Base-by-base conservation (phyloP, 495 filamentous ascomycete species). In the Filosporella fistucella region DNA sequence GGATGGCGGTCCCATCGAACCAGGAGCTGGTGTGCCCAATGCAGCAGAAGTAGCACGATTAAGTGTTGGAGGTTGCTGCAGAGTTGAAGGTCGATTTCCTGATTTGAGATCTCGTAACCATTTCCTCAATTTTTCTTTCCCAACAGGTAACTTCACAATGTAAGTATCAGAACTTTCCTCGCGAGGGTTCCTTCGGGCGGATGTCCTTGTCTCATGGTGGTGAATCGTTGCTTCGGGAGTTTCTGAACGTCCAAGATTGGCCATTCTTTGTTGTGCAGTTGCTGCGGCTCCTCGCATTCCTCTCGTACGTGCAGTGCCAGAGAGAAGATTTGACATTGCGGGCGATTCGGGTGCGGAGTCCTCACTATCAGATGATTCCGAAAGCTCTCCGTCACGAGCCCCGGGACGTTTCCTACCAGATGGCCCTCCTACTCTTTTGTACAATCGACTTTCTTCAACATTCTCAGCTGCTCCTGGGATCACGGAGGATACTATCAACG, bases 301-400 rank as follows among this genome's bases (percentile, higher is more conserved):
- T 63, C 90, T 74, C n/a, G 87, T 94, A 51, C 90, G 79, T 24
- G 88, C 82, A 12, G 89, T 94, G 18, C 88, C 89, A 49, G 83
- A 72, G 10, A 85, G 68, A 41, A 88, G 75, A 47, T 85, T 73
- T 28, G 74, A 71, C 49, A 85, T 79, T 45, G 88, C 89, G 10
- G 91, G 91, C 14, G 91, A 95, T 41, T 90, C 89, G 13, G 88
- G 84, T 10, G 78, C 80, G 2, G 90, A 94, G 38, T 93, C 88
- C 46, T 93, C 89, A 56, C 85, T 89, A 37, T 91, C 88, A 35
- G 89, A 87, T 0, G 89, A 88, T 25, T 95, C 91, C 0, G 90
- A 93, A 16, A 94, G 78, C 39, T 93, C 89, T 37, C 81, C 81
- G 32, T 80, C 84, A 82, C 82, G 65, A 64, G 40, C 75, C 64